These are phyloP conservation scores for Curvularia eragrostidis DNA, from an alignment of 2,329 filamentous ascomycete species.

Conservation along the genomic window DNA sequence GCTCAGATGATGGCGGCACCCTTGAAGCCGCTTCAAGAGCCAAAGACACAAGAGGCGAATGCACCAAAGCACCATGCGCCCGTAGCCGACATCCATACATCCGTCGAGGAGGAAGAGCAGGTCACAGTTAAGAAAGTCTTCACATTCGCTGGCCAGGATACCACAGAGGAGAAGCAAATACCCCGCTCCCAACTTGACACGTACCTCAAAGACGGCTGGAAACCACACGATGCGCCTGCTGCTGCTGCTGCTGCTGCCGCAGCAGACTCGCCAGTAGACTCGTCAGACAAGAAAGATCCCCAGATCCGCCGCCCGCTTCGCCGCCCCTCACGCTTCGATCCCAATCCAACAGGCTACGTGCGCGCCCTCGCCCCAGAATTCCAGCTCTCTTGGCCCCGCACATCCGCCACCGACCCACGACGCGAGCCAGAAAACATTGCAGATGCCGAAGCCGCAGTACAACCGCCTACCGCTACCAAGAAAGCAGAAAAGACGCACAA, in stretches of 20 bases:
- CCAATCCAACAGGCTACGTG: slow-evolving; percentile 57
- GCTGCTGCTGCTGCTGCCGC: too few species aligned
- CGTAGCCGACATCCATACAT: slow-evolving; percentile 13
- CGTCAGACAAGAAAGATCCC: slow-evolving; percentile 17
- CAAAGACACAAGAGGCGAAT: slow-evolving; percentile 21
- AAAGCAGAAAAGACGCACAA: slow-evolving; percentile 59
- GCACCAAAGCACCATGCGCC: slow-evolving; percentile 16
- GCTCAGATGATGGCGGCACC: slow-evolving; percentile 66
- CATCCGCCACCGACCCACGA: slow-evolving; percentile 10
- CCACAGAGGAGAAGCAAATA: slow-evolving; percentile 75
- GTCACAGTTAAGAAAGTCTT: slow-evolving; percentile 74
- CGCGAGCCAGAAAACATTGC: slow-evolving; percentile 27
- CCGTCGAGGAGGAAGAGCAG: slow-evolving; percentile 46
- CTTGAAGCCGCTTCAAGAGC: slow-evolving; percentile 33
- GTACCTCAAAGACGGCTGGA: slow-evolving; percentile 43
- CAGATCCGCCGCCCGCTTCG: slow-evolving; percentile 45
- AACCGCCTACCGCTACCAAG: slow-evolving; percentile 6
- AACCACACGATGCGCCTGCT: slow-evolving; percentile 23
- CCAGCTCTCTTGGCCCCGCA: slow-evolving; percentile 52
- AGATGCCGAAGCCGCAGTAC: slow-evolving; percentile 13
- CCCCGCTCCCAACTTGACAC: slow-evolving; percentile 48
- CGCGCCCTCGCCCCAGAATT: slow-evolving; percentile 54
- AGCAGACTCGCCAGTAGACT: slow-evolving; percentile 4
- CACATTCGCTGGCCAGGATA: slow-evolving; percentile 75
- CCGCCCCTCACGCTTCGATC: slow-evolving; percentile 59